These are phyloP conservation scores for Coprinopsis marcescibilis DNA, from an alignment of 768 basidiomycete species.

Conservation along the genomic window DNA sequence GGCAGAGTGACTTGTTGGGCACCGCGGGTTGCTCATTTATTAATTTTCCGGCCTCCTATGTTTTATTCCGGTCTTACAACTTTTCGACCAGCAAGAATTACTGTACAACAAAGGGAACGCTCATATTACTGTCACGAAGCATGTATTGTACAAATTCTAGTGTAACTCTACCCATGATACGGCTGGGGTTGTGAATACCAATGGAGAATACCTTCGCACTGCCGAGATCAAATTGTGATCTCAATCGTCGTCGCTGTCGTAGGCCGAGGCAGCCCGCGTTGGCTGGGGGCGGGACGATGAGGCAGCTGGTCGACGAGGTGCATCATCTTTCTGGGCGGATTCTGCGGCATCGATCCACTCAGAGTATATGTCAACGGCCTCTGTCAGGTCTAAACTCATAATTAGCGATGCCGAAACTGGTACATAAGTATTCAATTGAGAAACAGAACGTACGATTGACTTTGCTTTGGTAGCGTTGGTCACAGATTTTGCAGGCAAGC, in stretches of 20 bases:
- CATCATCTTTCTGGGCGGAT: slow-evolving; percentile 64
- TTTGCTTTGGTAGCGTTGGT: slow-evolving; percentile 84
- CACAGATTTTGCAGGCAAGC: slow-evolving; percentile 78
- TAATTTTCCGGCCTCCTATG: background rate
- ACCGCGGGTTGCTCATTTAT: background rate
- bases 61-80: background rate
- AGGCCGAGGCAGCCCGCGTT: slow-evolving; percentile 33
- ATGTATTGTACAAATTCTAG: no score
- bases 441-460: slow-evolving; percentile 57
- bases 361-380: slow-evolving; percentile 85
- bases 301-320: slow-evolving; percentile 47
- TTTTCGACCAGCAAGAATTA: background rate
- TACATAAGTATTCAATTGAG: slow-evolving; percentile 1
- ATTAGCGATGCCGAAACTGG: slow-evolving; percentile 7
- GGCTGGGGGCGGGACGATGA: slow-evolving; percentile 54
- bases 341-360: slow-evolving; percentile 91
- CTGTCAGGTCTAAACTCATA: slow-evolving; percentile 71
- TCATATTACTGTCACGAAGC: no score
- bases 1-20: background rate
- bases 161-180: no score
- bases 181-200: no score
- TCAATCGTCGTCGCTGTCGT: slow-evolving; percentile 48
- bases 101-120: background rate
- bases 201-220: no score
- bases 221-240: slow-evolving; percentile 30